These are phyloP conservation scores for Syzygium syzygioides DNA, from an alignment of 441 rosid species.

Conservation along the genomic window DNA sequence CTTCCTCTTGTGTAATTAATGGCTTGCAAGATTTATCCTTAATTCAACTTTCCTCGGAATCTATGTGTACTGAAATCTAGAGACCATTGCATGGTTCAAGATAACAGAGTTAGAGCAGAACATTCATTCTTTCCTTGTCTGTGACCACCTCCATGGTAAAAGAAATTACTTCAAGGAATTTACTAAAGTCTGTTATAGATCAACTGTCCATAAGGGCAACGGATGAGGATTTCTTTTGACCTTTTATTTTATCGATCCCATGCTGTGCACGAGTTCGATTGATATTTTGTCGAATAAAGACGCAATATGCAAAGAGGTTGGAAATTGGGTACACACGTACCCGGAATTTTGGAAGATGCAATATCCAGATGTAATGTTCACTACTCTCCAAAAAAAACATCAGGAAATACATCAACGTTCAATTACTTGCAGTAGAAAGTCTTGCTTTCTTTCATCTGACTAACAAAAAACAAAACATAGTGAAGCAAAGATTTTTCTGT, in stretches of 20 bases:
- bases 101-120: no score
- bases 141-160: no score
- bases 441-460: neutral
- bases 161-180: neutral
- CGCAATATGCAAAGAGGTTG: neutral
- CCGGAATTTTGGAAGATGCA: neutral
- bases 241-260: neutral
- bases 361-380: neutral
- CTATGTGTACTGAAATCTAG: no score
- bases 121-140: no score
- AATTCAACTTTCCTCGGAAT: no score
- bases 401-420: neutral
- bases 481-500: neutral
- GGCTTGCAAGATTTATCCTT: neutral
- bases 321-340: neutral
- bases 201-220: neutral
- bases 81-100: no score
- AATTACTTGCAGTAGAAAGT: neutral
- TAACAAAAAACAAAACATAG: neutral
- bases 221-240: neutral
- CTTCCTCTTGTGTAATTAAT: neutral
- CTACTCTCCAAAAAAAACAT: neutral
- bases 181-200: neutral
- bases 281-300: no score
- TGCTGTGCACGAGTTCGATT: neutral